Percentiles rank a stretch among this genome's conserved stretches.
These are phyloP conservation scores for Clonostachys byssicola DNA, from an alignment of 2,329 filamentous ascomycete species.

Conservation along the genomic window DNA sequence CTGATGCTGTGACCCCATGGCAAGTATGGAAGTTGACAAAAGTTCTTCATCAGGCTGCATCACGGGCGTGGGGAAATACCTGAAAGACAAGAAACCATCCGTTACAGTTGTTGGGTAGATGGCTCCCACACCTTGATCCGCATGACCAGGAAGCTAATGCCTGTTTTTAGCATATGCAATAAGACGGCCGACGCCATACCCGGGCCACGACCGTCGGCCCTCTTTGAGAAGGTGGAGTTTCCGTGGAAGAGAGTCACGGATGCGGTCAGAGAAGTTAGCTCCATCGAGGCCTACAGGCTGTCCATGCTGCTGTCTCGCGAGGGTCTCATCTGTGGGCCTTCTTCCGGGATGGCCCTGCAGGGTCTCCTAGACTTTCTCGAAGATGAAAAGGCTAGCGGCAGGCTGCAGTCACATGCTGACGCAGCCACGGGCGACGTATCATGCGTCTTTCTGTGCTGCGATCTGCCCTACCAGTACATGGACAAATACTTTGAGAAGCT, in stretches of 20 bases:
- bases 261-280: conserved; percentile 49
- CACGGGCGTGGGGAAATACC: background rate
- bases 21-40: too few species aligned
- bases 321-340: conserved; percentile 56
- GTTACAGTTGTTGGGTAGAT: conserved; percentile 3
- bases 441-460: conserved; percentile 58
- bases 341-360: conserved; percentile 53
- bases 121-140: too few species aligned
- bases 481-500: conserved; percentile 56
- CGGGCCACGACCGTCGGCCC: background rate
- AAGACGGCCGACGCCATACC: conserved; percentile 15
- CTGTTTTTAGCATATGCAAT: background rate
- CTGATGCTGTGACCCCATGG: too few species aligned
- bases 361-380: conserved; percentile 45
- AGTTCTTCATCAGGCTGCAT: background rate
- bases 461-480: conserved; percentile 60
- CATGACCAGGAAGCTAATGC: background rate
- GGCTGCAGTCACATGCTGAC: conserved; percentile 34
- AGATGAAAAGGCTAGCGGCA: conserved; percentile 39
- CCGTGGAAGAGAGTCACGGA: conserved; percentile 54
- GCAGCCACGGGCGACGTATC: conserved; percentile 29
- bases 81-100: conserved; percentile 17
- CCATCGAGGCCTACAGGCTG: conserved; percentile 43
- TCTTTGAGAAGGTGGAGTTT: conserved; percentile 30
- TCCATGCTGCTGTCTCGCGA: conserved; percentile 51